Conservation (phyloP, 495 filamentous ascomycete genomes). For the Neurospora sp. region DNA sequence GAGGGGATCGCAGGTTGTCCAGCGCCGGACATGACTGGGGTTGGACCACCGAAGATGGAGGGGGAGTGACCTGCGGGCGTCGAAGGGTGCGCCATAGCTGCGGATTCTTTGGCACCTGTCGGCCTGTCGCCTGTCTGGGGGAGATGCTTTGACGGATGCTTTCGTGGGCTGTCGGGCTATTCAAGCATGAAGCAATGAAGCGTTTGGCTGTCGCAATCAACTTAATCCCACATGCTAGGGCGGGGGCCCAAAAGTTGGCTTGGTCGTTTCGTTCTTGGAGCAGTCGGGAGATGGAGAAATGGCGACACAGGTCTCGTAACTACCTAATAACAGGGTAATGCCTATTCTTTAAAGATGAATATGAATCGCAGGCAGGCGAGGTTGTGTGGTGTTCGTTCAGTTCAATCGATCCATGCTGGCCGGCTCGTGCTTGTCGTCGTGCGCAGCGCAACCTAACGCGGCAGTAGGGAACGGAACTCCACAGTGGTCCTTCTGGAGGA, state of each 20-base stretch:
- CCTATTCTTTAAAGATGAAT: background rate
- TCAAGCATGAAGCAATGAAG: background rate
- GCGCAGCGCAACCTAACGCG: background rate
- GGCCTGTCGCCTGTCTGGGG: background rate
- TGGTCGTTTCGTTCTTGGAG: background rate
- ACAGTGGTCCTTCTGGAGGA: background rate
- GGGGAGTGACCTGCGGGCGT: conserved; percentile 14
- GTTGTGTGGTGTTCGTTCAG: background rate
- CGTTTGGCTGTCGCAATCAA: background rate
- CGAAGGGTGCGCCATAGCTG: conserved; percentile 22
- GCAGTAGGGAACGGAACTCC: background rate
- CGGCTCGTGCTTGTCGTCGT: background rate
- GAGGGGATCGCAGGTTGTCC: conserved; percentile 7
- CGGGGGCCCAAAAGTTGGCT: background rate
- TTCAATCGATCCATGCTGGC: background rate
- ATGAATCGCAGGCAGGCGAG: background rate
- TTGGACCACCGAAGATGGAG: conserved; percentile 27
- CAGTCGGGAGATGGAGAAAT: background rate
- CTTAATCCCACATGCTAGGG: background rate
- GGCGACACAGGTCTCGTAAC: background rate
- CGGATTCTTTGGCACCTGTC: background rate
- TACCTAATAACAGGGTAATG: background rate
- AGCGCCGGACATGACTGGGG: background rate
- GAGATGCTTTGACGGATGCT: background rate
- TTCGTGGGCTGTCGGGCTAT: background rate